Conservation (phyloP, 805 yeast species). For the Lipomyces mesembrius region DNA sequence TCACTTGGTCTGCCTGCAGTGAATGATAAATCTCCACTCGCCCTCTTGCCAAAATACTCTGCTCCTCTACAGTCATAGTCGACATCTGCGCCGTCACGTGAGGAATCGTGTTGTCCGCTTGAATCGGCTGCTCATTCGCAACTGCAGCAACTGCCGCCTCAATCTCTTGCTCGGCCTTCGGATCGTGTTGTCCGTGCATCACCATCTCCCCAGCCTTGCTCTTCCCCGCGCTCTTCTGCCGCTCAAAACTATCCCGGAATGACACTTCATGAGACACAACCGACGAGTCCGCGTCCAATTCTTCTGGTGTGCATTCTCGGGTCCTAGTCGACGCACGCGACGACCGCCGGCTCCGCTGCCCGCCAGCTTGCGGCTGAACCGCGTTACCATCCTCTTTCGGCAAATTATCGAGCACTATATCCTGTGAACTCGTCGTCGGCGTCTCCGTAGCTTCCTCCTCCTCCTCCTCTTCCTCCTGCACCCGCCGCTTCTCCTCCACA, state of each 20-base stretch:
- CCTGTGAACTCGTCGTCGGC: constrained; percentile 17
- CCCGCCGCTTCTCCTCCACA: constrained; percentile 14
- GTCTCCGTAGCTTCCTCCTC: constrained; percentile 3
- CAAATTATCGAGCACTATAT: constrained; percentile 6
- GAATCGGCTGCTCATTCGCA: constrained; percentile 12
- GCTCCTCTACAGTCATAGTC: constrained; percentile 17
- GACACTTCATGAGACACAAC: constrained; percentile 19
- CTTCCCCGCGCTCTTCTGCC: neutral
- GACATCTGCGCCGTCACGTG: neutral
- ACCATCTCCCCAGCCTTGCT: neutral
- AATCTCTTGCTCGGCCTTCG: neutral
- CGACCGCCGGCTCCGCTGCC: constrained; percentile 6
- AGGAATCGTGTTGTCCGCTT: neutral
- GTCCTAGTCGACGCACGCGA: constrained; percentile 1
- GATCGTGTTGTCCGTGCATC: constrained; percentile 7
- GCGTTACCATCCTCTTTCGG: neutral
- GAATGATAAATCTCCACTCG: constrained; percentile 32
- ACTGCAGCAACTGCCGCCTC: constrained; percentile 13
- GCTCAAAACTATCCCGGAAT: constrained; percentile 16
- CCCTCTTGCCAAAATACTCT: constrained; percentile 29
- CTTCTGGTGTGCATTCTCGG: neutral
- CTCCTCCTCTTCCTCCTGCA: constrained; percentile 15
- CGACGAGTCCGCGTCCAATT: constrained; percentile 10
- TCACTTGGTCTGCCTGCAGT: constrained; percentile 34
- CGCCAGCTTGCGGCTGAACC: neutral